Conservation (phyloP, 1,284 basidiomycete genomes). For the Cryptococcus wingfieldii region DNA sequence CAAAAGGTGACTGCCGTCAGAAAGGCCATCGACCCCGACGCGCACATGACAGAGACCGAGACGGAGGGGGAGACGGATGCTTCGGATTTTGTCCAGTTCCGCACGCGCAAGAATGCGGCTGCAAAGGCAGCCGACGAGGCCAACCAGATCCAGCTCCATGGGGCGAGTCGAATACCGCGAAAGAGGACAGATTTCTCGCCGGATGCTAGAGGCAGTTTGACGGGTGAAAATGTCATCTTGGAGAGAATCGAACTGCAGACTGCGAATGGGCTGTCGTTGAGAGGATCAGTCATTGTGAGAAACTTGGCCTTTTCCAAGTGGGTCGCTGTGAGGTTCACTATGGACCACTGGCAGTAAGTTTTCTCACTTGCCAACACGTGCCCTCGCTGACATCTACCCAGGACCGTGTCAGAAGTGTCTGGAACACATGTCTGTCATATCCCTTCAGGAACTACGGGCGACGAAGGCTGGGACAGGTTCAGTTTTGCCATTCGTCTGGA, state of each 20-base stretch:
- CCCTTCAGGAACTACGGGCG: constrained; percentile 41
- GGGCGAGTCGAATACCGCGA: constrained; percentile 40
- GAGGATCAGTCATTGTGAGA: constrained; percentile 52
- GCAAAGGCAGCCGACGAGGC: constrained; percentile 30
- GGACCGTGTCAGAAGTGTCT: constrained; percentile 54
- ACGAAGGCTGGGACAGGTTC: constrained; percentile 52
- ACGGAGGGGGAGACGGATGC: constrained; percentile 45
- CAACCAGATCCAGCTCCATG: constrained; percentile 31
- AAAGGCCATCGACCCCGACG: constrained; percentile 37
- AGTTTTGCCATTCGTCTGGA: constrained; percentile 62
- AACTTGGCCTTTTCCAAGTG: constrained; percentile 56
- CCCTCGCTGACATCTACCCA: constrained; percentile 16
- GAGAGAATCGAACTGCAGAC: constrained; percentile 44
- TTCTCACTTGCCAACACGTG: not conserved
- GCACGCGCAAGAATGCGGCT: constrained; percentile 39
- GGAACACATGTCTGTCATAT: constrained; percentile 49
- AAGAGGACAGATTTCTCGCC: constrained; percentile 46
- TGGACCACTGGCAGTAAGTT: constrained; percentile 55
- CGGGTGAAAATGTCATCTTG: constrained; percentile 42
- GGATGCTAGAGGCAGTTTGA: constrained; percentile 32
- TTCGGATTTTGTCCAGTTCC: constrained; percentile 46
- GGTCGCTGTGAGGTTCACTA: constrained; percentile 55
- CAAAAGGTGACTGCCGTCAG: constrained; percentile 47
- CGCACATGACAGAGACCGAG: constrained; percentile 41
- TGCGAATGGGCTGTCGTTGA: constrained; percentile 34